Base-by-base conservation (phyloP, 2,329 filamentous ascomycete genomes). In the Dendryphion nanum region DNA sequence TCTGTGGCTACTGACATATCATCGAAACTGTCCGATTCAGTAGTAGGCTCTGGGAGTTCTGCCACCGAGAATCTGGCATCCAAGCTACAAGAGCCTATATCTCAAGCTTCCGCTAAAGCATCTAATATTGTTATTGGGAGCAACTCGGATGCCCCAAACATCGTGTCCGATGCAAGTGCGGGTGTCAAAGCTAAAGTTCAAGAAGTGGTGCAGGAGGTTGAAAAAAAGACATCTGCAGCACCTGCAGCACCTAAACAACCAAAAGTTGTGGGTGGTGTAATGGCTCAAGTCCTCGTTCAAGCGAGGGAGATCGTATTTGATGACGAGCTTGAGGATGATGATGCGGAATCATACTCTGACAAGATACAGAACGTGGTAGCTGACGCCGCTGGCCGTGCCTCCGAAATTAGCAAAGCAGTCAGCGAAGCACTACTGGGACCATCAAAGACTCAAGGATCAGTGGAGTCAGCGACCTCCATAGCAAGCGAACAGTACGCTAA, bases 401-500 rank as follows among this genome's bases (percentile, higher is more conserved):
- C 70, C 33, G 71, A 78, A 23, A 64, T 80, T 30, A 81, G 74
- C 12, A 69, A 68, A 50, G 76, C 74, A 19, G 74, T 80, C 19
- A 76, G 74, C 41, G 76, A 81, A 59, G 78, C 77, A 18, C 58
- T 78, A 7, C 54, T 76, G 18, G 67, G 70, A 29, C 62, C 70
- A 12, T 61, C 70, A 1, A 70, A 59, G 35, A 69, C 70, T 2
- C 67, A 74, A 47, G 73, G 72, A 5, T 63, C 59, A 16, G 69
- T 71, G 4, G 74, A 76, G 43, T 73, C 72, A 30, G 67, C 72
- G 6, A 75, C 71, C 2, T 78, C 75, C 32, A 50, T 80, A 20
- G 78, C 77, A 20, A 72, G 68, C 32, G 77, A 77, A 35, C 74
- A 79, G 46, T 81, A 81, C 45, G 70, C 73, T 13, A 75, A 70